phyloP scores from a whole-genome alignment of 2,329 filamentous ascomycete species.

The Fusarium continuum region DNA sequence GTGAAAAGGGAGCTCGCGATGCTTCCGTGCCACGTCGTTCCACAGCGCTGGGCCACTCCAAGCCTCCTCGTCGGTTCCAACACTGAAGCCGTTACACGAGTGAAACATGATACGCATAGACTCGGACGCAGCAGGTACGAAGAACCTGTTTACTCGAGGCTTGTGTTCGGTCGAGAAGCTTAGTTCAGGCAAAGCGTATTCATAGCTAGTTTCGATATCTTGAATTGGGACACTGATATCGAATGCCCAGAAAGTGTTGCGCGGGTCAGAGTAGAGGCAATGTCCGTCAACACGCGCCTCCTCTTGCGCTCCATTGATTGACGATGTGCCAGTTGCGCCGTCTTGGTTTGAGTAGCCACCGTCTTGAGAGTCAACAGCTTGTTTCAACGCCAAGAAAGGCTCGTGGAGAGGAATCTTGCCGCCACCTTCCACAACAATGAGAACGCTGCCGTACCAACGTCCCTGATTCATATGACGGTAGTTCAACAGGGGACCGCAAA shows the following conservation, averaged over 20 bases:
- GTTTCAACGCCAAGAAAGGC: slow-evolving; percentile 67
- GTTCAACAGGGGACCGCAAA: slow-evolving; percentile 79
- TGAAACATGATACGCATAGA: slow-evolving; percentile 99
- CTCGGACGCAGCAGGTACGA: slow-evolving; percentile 81
- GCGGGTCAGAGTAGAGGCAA: slow-evolving; percentile 71
- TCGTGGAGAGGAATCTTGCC: slow-evolving; percentile 64
- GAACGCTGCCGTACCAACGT: slow-evolving; percentile 84
- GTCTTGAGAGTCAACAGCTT: slow-evolving; percentile 45
- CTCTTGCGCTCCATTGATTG: slow-evolving; percentile 51
- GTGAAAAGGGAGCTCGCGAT: slow-evolving; percentile 85
- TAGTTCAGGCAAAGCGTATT: slow-evolving; percentile 77
- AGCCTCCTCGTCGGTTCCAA: slow-evolving; percentile 83
- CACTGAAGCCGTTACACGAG: slow-evolving; percentile 95
- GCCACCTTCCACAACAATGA: slow-evolving; percentile 82
- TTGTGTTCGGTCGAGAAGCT: slow-evolving; percentile 67
- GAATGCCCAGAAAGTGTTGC: slow-evolving; percentile 93
- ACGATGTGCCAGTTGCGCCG: slow-evolving; percentile 44
- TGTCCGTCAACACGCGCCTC: slow-evolving; percentile 52
- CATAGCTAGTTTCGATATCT: slow-evolving; percentile 75
- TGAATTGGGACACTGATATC: slow-evolving; percentile 81
- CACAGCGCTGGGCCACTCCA: slow-evolving; percentile 94
- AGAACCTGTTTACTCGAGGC: slow-evolving; percentile 75
- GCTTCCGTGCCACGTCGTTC: slow-evolving; percentile 89
- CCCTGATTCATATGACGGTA: slow-evolving; percentile 78
- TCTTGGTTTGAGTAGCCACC: slow-evolving; percentile 36